A percentile compares a stretch with the other conserved stretches of the same genome.
These are phyloP conservation scores for Acrasis kona DNA, from an alignment of 78 protist species.

Conservation along the genomic window DNA sequence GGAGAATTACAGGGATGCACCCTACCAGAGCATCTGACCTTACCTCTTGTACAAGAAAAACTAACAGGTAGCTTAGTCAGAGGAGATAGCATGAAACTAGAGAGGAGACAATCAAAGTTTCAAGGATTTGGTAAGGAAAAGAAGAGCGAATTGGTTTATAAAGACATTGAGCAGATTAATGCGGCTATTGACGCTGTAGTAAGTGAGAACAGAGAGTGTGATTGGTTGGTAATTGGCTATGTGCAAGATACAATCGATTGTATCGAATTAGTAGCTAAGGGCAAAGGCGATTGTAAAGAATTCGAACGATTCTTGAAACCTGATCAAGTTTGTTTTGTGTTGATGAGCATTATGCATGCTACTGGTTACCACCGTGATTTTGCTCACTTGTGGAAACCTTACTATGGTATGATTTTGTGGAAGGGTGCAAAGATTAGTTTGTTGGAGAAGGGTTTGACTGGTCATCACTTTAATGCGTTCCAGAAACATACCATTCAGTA, in stretches of 20 bases:
- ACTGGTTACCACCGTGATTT: not conserved
- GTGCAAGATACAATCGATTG: not conserved
- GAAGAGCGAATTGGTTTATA: not conserved
- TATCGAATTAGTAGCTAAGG: not conserved
- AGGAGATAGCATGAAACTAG: not conserved
- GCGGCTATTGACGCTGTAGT: not conserved
- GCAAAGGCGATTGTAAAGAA: not conserved
- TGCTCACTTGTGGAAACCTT: not conserved
- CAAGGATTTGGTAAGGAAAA: not conserved
- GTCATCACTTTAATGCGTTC: not conserved
- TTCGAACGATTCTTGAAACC: not conserved
- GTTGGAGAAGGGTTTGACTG: not conserved
- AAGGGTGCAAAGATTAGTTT: not conserved
- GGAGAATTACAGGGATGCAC: not conserved
- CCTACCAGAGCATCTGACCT: not conserved
- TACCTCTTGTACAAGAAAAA: not conserved
- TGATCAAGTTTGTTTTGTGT: not conserved
- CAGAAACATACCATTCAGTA: not conserved
- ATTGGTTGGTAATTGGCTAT: not conserved
- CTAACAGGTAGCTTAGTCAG: not conserved
- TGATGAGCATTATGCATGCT: not conserved
- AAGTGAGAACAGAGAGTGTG: not conserved
- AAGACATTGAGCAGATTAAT: not conserved
- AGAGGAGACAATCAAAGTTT: not conserved
- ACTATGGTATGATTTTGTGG: not conserved